Evolutionary conservation across 225 moss, liverwort and hornwort genomes (phyloP).

Genomic region (Marchantia paleacea): DNA sequence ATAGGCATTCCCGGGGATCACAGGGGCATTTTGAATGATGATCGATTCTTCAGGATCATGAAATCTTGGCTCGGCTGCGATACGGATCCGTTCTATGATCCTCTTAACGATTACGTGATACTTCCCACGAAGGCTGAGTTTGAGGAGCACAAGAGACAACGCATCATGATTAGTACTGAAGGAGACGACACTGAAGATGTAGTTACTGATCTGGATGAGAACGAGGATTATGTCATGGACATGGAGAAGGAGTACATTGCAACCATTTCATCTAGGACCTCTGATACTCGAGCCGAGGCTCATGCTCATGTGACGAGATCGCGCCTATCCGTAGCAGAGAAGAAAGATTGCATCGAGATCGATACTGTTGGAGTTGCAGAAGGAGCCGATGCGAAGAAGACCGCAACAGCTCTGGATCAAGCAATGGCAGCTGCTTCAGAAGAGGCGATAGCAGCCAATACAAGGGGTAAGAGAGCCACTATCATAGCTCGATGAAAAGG

Average conservation of each 20-base stretch:
- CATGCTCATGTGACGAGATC: conserved; percentile 64
- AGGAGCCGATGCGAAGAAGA: conserved; percentile 59
- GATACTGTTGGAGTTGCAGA: conserved; percentile 83
- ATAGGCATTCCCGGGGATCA: conserved; percentile 95
- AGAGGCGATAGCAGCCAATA: conserved; percentile 61
- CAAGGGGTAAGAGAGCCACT: conserved; percentile 44
- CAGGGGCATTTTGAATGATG: conserved; percentile 72
- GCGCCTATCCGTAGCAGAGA: conserved; percentile 28
- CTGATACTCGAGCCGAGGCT: conserved; percentile 79
- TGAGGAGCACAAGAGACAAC: conserved; percentile 70
- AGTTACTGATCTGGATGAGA: conserved; percentile 43
- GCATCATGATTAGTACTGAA: conserved; percentile 43
- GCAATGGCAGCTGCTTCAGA: conserved; percentile 67
- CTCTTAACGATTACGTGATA: conserved; percentile 77
- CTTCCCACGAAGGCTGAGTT: conserved; percentile 73
- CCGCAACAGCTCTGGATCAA: conserved; percentile 65
- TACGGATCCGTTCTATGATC: conserved; percentile 77
- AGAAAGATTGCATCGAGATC: conserved; percentile 50
- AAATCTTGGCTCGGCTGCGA: conserved; percentile 82
- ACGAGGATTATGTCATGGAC: conserved; percentile 28
- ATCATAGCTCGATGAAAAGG: conserved; percentile 17
- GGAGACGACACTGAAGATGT: conserved; percentile 40
- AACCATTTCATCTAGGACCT: conserved; percentile 28
- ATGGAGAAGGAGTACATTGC: conserved; percentile 36
- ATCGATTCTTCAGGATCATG: conserved; percentile 70